These are phyloP conservation scores for Fusarium burgessii DNA, from an alignment of 2,329 filamentous ascomycete genomes.

Conservation along the genomic window DNA sequence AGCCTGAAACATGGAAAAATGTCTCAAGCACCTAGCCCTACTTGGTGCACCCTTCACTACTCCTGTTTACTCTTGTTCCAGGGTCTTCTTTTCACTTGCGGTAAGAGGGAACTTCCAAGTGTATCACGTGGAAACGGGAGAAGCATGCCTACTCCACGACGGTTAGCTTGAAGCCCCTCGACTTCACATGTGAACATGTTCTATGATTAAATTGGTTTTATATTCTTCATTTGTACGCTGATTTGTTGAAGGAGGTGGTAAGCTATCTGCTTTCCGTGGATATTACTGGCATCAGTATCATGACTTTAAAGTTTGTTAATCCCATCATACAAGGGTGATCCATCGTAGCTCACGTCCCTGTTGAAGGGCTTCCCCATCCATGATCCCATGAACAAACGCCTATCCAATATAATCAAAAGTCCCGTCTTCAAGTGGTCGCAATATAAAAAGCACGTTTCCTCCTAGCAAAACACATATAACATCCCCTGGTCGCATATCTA, in stretches of 20 bases:
- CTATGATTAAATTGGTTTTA: accelerated
- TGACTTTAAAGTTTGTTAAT: not conserved
- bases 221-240: no score
- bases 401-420: not conserved
- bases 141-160: no score
- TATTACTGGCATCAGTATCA: not conserved
- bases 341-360: not conserved
- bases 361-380: constrained; percentile 2
- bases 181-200: not conserved
- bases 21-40: not conserved
- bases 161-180: not conserved
- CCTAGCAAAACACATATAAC: not conserved
- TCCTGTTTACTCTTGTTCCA: not conserved
- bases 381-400: not conserved
- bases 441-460: not conserved
- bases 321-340: constrained; percentile 38
- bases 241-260: not conserved
- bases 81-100: not conserved
- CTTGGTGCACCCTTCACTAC: not conserved
- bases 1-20: not conserved
- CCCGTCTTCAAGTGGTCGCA: no score
- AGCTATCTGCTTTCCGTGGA: accelerated
- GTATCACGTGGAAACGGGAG: accelerated
- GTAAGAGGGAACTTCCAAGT: not conserved
- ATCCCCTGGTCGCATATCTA: not conserved